phyloP scores from a whole-genome alignment of 371 early-diverging fungal genomes.

The Dinochytrium kinnereticum region DNA sequence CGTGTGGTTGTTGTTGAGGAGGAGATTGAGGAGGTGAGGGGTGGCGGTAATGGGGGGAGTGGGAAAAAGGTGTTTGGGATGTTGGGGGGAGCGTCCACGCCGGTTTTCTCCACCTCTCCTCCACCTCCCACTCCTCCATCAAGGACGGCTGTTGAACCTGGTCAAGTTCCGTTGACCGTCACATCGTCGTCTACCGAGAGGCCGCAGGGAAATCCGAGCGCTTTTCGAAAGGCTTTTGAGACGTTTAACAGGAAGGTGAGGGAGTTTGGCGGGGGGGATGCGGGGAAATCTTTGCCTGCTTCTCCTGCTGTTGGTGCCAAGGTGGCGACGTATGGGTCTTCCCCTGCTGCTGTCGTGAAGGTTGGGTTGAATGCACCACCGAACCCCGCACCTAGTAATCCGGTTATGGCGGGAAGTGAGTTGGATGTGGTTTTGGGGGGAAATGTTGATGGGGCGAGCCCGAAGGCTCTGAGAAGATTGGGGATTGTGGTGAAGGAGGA shows the following conservation, averaged over 20 bases:
- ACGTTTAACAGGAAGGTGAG: conserved; percentile 3
- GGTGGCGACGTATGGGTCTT: not conserved
- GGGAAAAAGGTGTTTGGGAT: conserved; percentile 1
- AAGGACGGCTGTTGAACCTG: too few species aligned
- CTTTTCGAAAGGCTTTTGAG: conserved; percentile 2
- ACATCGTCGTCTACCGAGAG: too few species aligned
- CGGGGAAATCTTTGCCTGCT: not conserved
- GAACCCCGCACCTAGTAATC: too few species aligned
- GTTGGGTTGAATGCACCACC: not conserved
- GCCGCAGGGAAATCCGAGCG: too few species aligned
- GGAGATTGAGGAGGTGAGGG: too few species aligned
- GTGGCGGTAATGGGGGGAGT: too few species aligned
- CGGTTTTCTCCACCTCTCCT: not conserved
- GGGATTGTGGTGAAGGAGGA: not conserved
- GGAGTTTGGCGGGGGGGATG: not conserved
- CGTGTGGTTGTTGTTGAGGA: too few species aligned
- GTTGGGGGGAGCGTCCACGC: not conserved
- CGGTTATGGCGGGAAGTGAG: too few species aligned
- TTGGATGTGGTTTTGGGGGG: not conserved
- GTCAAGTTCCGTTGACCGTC: too few species aligned
- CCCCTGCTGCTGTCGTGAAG: not conserved
- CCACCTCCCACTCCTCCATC: not conserved
- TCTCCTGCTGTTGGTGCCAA: not conserved
- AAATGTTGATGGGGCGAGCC: not conserved
- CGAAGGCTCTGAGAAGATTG: not conserved